Percentiles rank a stretch among this genome's conserved stretches.
These are phyloP conservation scores for Allantophomopsis lycopodina DNA, from an alignment of 2,329 filamentous ascomycete species.

Conservation along the genomic window DNA sequence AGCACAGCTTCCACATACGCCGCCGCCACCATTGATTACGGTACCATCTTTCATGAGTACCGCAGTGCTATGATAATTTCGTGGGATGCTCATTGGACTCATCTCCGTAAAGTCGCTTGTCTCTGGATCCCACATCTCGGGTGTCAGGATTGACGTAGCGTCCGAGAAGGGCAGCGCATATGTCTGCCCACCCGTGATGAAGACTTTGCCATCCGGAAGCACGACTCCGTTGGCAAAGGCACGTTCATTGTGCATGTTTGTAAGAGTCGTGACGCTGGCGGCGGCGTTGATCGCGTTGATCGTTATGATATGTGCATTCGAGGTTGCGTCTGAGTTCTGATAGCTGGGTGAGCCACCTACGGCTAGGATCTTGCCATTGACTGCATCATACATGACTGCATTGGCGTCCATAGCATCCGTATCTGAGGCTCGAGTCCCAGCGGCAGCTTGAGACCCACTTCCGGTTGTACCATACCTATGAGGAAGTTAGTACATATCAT, in stretches of 20 bases:
- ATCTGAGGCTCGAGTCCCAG: conserved; percentile 28
- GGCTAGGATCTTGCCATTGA: conserved; percentile 36
- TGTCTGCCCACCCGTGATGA: conserved; percentile 32
- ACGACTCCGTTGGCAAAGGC: conserved; percentile 31
- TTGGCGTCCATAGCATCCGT: conserved; percentile 40
- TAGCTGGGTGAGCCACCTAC: conserved; percentile 34
- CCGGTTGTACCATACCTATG: conserved; percentile 26
- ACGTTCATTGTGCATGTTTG: conserved; percentile 23
- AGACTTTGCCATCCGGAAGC: conserved; percentile 31
- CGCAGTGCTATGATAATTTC: conserved; percentile 34
- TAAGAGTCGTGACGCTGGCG: conserved; percentile 17
- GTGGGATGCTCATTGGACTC: conserved; percentile 23
- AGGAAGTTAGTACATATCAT: too few relatives aligned
- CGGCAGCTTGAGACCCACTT: conserved; percentile 23
- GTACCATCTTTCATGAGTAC: conserved; percentile 34
- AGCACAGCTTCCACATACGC: conserved; percentile 31
- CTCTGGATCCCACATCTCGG: conserved; percentile 31
- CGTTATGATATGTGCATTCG: conserved; percentile 33
- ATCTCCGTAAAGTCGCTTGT: conserved; percentile 24
- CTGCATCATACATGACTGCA: conserved; percentile 42
- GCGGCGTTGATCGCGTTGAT: conserved; percentile 19
- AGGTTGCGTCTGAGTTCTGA: conserved; percentile 24
- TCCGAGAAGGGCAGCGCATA: conserved; percentile 30
- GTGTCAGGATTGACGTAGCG: conserved; percentile 22
- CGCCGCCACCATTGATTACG: conserved; percentile 35